phyloP scores from a whole-genome alignment of 352 stramenopile genomes.

The Thraustochytrium sp. region DNA sequence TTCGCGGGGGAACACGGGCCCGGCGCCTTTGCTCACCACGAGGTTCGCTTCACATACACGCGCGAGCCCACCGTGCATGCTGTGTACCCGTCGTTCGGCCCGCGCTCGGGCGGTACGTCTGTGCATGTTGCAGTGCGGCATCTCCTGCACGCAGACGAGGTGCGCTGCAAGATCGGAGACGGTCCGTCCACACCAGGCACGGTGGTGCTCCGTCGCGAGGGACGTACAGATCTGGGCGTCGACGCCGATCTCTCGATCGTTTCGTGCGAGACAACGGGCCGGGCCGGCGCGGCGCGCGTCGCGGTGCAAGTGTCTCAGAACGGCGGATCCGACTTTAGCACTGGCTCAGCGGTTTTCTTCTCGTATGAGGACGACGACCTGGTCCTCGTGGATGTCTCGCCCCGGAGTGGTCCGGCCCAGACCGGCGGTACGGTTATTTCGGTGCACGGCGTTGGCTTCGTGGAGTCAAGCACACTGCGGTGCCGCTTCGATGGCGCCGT shows the following conservation, averaged over 20 bases:
- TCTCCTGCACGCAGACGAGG: background rate
- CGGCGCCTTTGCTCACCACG: background rate
- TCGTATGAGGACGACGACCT: background rate
- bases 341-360: background rate
- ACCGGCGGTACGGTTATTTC: slow-evolving; percentile 56
- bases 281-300: background rate
- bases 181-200: background rate
- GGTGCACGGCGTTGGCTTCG: slow-evolving; percentile 52
- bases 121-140: background rate
- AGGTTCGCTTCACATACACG: background rate
- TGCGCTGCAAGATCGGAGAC: background rate
- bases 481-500: slow-evolving; percentile 57
- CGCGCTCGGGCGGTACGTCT: background rate
- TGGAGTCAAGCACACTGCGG: slow-evolving; percentile 49
- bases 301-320: slow-evolving; percentile 12
- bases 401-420: background rate
- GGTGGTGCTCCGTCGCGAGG: background rate
- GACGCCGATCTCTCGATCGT: background rate
- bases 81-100: background rate
- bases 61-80: background rate
- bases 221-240: background rate
- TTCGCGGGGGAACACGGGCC: background rate
- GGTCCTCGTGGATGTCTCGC: background rate
- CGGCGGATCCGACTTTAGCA: background rate
- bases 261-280: background rate